Evolutionary conservation across 75 land plant genomes (phyloP), one percentile per base, ranked within the genome.

Genomic region (Cryptomeria japonica): DNA sequence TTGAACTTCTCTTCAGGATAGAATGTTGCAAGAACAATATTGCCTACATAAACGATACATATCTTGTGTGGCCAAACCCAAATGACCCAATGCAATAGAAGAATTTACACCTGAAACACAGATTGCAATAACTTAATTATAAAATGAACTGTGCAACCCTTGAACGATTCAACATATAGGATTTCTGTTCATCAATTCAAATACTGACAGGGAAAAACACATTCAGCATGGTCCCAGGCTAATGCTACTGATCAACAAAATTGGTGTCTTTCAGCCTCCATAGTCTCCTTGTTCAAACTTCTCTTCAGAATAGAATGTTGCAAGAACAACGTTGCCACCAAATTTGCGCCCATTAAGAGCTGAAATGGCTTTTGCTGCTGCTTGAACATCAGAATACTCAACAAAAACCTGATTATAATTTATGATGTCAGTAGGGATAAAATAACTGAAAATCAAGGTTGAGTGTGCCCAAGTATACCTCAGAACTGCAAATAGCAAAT

Each of bases 211-310:
- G 31, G 37, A 75, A 75, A 73, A 73, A 72, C 36, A 32, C 37
- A 13, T 14, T 34, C 34, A 14, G 77, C 37, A 32, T 2, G 0
- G 34, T 75, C 77, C 0, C 37, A 14, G 77, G 77, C 34, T 75
- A 75, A 75, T 75, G 38, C 14, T 75, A 75, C 77, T 12, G 37
- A 75, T 75, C 11, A 34, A 75, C 77, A 25, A 31, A 64, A 64
- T 28, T 34, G 37, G 37, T 34, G 34, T 75, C 13, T 14, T 32
- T 75, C 77, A 75, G 77, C 89, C 89, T 87, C 89, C 83, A 32
- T 90, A 90, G 11, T 90, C 90, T 53, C 90, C 90, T n/a, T 89
- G 84, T 34, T 41, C 19, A 34, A 90, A 90, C 58, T 90, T 90
- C 51, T 90, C 90, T 41, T 90, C 90, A 44, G 90, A 55, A 31